A percentile compares a stretch with the other conserved stretches of the same genome.
phyloP scores from a whole-genome alignment of 1,284 basidiomycete species.

The Sporisorium graminicola region DNA sequence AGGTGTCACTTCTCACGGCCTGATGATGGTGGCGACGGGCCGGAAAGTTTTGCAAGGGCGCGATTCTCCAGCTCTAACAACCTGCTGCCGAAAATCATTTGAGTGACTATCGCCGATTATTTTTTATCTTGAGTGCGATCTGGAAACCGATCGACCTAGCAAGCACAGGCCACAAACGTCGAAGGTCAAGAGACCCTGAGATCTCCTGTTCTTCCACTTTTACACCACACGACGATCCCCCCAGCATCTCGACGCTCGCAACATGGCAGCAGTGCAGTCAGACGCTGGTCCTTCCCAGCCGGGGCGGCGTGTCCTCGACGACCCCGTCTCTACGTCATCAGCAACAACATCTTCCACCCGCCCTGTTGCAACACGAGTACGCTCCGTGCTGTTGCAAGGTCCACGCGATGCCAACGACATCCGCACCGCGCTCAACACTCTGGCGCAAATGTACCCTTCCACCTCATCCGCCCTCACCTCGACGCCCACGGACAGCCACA shows the following conservation, averaged over 20 bases:
- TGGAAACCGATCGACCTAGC: slow-evolving; percentile 2
- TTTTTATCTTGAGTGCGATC: background rate
- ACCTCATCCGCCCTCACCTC: background rate
- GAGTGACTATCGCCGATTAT: too few relatives aligned
- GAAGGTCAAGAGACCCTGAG: slow-evolving; percentile 8
- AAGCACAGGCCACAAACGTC: slow-evolving; percentile 28
- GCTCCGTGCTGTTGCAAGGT: slow-evolving; percentile 29
- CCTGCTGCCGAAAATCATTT: too few relatives aligned
- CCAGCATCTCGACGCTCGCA: background rate
- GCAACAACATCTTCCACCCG: slow-evolving; percentile 12
- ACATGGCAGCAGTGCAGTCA: slow-evolving; percentile 16
- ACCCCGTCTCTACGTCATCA: slow-evolving; percentile 10
- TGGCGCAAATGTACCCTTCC: slow-evolving; percentile 40
- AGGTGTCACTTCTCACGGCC: background rate
- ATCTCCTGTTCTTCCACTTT: background rate
- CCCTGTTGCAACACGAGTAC: slow-evolving; percentile 33
- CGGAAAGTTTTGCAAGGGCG: too few relatives aligned
- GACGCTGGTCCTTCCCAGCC: background rate
- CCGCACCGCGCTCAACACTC: slow-evolving; percentile 31
- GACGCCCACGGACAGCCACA: background rate
- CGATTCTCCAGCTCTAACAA: too few relatives aligned
- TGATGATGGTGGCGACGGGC: background rate
- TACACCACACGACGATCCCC: background rate
- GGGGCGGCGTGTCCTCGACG: slow-evolving; percentile 3
- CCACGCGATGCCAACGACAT: slow-evolving; percentile 22